Base-by-base conservation (phyloP, 371 early-diverging fungal species). In the Mortierella sp. region DNA sequence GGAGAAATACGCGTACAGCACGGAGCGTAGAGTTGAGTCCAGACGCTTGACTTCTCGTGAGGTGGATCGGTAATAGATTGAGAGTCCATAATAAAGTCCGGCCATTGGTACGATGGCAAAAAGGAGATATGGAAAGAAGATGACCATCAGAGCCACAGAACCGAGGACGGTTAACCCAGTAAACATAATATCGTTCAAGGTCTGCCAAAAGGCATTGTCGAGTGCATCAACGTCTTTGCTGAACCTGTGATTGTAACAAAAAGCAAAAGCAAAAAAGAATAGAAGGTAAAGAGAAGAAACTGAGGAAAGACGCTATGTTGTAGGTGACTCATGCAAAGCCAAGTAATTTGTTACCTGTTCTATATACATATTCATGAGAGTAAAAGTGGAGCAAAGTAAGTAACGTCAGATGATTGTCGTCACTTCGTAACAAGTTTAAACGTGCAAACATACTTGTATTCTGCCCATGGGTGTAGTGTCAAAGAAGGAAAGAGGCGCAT, bases 381-480 rank as follows among this genome's bases (percentile, higher is more conserved):
- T 37, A 39, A 59, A 14, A 14, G 37, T 14, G 37, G 11, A 34
- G 37, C 49, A 39, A 17, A 24, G 43, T 27, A 48, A 15, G 21
- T 34, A 26, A 26, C 32, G 27, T 12, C 7, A 34, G 37, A 34
- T 34, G 4, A 34, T 14, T 14, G 7, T 1, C 4, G 37, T 34
- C 14, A 34, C 14, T 14, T 1, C 37, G 14, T n/a, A n/a, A n/a
- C n/a, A 26, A 4, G 21, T 41, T 48, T 7, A 26, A 44, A 7
- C 44, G 23, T 15, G 7, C 19, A 19, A 4, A 6, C 15, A 3
- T 48, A 95, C 30, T 96, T 83, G 64, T 91, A 98, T 92, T 9
- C 95, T 89, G n/a, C 93, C 94, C 23, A 92, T 65, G 6, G 96
- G 92, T 1, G 94, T 96, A 37, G 80, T 84, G 47, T 96, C 93